Conservation (phyloP, 176 grass and related monocot species). For the Pontederia crassipes region DNA sequence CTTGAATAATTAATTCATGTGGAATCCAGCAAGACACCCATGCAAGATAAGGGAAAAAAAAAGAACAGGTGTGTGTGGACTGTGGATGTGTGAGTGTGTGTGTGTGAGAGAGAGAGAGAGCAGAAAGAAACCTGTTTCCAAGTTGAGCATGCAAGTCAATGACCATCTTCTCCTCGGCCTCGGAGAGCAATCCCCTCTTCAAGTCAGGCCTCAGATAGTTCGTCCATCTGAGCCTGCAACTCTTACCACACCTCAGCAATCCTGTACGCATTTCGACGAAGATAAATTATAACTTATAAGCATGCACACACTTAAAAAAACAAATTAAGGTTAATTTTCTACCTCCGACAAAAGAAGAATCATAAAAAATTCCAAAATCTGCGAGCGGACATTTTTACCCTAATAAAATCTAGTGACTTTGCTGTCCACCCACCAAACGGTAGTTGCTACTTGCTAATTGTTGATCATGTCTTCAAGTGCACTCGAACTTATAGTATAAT, state of each 20-base stretch:
- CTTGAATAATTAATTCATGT: neutral
- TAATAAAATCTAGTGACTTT: neutral
- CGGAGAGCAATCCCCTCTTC: conserved; percentile 17
- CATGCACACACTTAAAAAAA: neutral
- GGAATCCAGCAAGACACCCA: neutral
- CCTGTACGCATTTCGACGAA: neutral
- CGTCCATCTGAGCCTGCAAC: conserved; percentile 26
- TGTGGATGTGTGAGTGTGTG: too few relatives aligned
- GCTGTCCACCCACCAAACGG: too few relatives aligned
- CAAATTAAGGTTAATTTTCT: too few relatives aligned
- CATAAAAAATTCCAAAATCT: neutral
- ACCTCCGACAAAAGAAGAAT: too few relatives aligned
- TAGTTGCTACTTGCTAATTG: too few relatives aligned
- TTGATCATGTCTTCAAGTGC: too few relatives aligned
- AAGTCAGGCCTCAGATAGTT: conserved; percentile 28
- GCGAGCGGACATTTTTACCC: neutral
- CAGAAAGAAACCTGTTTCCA: conserved; percentile 12
- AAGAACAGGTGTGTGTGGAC: neutral
- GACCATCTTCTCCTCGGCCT: conserved; percentile 12
- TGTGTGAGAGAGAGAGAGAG: neutral
- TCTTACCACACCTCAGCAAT: conserved; percentile 26
- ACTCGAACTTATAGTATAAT: neutral
- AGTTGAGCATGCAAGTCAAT: conserved; percentile 22
- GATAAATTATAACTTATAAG: too few relatives aligned
- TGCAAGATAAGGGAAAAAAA: neutral